Base-by-base conservation (phyloP, 345 rosid genomes). In the Microthlaspi erraticum region DNA sequence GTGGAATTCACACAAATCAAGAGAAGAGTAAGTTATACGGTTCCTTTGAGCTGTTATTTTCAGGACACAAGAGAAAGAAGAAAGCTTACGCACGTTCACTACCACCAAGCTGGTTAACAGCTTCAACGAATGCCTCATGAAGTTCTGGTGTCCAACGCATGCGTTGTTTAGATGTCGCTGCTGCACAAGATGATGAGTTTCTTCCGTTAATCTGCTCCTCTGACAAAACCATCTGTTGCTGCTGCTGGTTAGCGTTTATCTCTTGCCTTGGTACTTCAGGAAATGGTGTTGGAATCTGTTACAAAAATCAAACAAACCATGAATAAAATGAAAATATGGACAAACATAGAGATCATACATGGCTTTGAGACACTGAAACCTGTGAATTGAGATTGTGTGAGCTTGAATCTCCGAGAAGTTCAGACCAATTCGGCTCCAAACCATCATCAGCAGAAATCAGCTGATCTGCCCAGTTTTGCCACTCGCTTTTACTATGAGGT, bases 141-240 rank as follows among this genome's bases (percentile, higher is more conserved):
- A 90, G 94, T 77, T 93, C 98, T 3, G 90, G 95, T 9, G 97
- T 93, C 98, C 98, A 93, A 1, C 96, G 89, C 93, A 93, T 90
- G 44, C 98, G 86, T 11, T 88, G 64, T 84, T 86, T 93, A 51
- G 84, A 74, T 46, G 78, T 50, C 49, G 72, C 49, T 52, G 72
- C 49, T 38, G 78, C 72, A 63, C 67, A 71, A 37, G 75, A 10
- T 7, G 88, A 44, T 8, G 67, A 57, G 72, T 75, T 71, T 51
- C 79, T 66, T 59, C n/a, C 76, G 34, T 71, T 37, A 16, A 64
- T 51, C 34, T 59, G 67, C 62, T 85, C 91, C 63, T 75, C 83
- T 43, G 36, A 53, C 33, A 61, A 53, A 33, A 59, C 62, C 32
- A 20, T 69, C 60, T 72, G 69, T 46, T 81, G 86, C 66, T 75